These are phyloP conservation scores for Brettanomyces sp. DNA, from an alignment of 805 yeast genomes.

Conservation along the genomic window DNA sequence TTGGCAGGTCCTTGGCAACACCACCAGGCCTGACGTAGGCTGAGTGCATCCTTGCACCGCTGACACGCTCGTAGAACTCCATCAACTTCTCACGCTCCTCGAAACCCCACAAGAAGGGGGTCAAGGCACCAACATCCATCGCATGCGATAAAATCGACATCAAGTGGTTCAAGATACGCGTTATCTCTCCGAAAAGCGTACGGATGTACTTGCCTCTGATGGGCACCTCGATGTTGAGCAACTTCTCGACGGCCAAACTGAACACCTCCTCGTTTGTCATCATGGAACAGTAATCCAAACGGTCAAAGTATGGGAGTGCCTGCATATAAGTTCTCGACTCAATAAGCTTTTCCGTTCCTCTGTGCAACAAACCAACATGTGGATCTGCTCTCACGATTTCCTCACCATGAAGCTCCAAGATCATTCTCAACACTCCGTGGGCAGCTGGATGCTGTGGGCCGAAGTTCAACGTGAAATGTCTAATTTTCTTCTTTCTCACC, in stretches of 20 bases:
- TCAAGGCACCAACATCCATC: conserved; percentile 91
- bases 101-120: conserved; percentile 90
- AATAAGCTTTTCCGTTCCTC: conserved; percentile 85
- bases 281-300: conserved; percentile 79
- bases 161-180: conserved; percentile 73
- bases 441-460: conserved; percentile 97
- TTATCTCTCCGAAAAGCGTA: conserved; percentile 79
- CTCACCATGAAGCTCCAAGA: conserved; percentile 81
- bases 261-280: conserved; percentile 88
- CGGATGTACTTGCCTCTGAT: conserved; percentile 77
- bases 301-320: conserved; percentile 82
- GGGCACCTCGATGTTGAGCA: conserved; percentile 78
- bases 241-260: conserved; percentile 74
- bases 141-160: conserved; percentile 84
- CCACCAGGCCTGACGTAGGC: conserved; percentile 92
- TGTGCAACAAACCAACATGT: conserved; percentile 77
- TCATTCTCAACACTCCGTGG: conserved; percentile 82
- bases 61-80: conserved; percentile 87
- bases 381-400: conserved; percentile 84
- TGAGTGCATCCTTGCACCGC: conserved; percentile 83
- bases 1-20: conserved; percentile 80
- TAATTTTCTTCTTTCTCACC: conserved; percentile 41
- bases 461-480: conserved; percentile 84
- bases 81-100: conserved; percentile 88
- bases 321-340: conserved; percentile 81